Evolutionary conservation across 441 rosid species (phyloP), one percentile per base, ranked within the genome.

Genomic region (Erodium texanum): DNA sequence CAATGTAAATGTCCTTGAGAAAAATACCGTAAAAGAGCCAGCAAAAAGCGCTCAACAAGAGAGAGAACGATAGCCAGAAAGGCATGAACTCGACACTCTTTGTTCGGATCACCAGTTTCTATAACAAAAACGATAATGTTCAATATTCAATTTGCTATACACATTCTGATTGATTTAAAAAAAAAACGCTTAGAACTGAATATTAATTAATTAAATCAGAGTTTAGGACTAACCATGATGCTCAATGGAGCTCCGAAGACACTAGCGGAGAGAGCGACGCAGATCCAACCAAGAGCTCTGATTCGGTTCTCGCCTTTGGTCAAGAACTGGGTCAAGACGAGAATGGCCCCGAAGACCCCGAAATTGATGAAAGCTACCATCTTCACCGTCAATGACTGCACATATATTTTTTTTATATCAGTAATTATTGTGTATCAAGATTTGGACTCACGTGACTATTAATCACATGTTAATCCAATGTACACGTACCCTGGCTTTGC

Each of bases 311-410:
- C 54, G 16, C 54, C 54, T 48, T 48, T 48, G 3, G 54, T 48
- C 18, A 48, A 48, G 54, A 48, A 48, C 5, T 48, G 54, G 54
- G 54, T 48, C 14, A 48, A 18, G 18, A 48, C 54, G 6, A 48
- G 54, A 14, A 48, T 48, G 18, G 54, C 54, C 3, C 54, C 54
- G 54, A 48, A 48, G 0, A 48, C 0, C 54, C 54, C 54, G 54
- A 48, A 48, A 15, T 48, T 48, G 54, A 48, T 48, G 5, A 0
- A 0, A 14, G 54, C 54, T 3, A 48, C 54, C 54, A 48, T 48
- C 5, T 48, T 48, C 54, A 48, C 54, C 0, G 77, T 79, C 70
- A 63, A 79, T 70, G 32, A 76, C 75, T 73, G 73, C 82, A n/a
- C 52, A 8, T n/a, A n/a, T n/a, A n/a, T n/a, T n/a, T n/a, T n/a